Percentiles rank a stretch among this genome's conserved stretches.
Evolutionary conservation across 345 rosid genomes (phyloP).

Genomic region (Litchi chinensis): DNA sequence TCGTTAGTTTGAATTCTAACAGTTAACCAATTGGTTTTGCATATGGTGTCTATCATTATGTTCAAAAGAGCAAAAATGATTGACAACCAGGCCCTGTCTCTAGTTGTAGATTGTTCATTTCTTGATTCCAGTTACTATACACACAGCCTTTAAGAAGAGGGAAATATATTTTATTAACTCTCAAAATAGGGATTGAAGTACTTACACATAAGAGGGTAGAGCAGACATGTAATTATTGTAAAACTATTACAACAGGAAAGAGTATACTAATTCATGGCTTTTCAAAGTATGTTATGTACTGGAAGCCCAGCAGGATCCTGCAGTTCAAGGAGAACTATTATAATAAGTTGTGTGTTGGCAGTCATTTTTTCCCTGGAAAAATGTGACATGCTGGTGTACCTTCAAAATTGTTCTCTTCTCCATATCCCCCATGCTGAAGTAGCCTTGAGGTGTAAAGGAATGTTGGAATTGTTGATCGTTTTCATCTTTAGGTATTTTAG

Average conservation of each 20-base stretch:
- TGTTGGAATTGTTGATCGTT: neutral
- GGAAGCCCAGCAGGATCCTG: neutral
- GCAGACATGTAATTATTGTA: neutral
- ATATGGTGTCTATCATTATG: neutral
- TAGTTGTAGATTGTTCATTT: neutral
- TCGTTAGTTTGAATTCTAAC: slow-evolving; percentile 3
- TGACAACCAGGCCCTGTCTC: neutral
- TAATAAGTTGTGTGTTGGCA: neutral
- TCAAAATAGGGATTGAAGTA: neutral
- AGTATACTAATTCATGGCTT: neutral
- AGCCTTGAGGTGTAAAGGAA: slow-evolving; percentile 1
- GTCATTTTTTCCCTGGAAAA: neutral
- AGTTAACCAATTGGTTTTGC: neutral
- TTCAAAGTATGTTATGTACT: neutral
- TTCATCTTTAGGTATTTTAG: neutral
- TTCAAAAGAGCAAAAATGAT: neutral
- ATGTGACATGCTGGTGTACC: neutral
- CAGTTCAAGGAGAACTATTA: neutral
- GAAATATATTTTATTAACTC: neutral
- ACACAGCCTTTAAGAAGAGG: neutral
- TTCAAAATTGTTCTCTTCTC: neutral
- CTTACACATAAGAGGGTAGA: neutral
- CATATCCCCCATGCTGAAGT: neutral
- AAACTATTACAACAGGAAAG: neutral
- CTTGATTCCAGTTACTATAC: neutral